Percentiles rank a stretch among this genome's conserved stretches.
Conservation (phyloP, 345 rosid genomes). For the Eucalyptus marginata region DNA sequence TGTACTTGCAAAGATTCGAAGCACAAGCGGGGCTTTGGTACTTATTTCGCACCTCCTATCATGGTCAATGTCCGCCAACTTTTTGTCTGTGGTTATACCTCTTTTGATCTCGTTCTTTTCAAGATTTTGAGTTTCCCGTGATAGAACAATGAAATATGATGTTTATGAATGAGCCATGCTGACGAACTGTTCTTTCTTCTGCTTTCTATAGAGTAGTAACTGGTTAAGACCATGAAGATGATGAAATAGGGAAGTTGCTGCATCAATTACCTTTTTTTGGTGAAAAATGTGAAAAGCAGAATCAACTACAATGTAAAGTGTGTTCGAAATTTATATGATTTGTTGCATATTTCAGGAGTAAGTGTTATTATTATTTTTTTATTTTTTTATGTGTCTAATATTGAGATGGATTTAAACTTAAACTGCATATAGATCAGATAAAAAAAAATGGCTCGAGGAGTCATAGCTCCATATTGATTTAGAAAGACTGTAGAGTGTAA, state of each 20-base stretch:
- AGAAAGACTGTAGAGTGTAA: neutral
- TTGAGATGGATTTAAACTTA: neutral
- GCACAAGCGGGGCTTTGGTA: neutral
- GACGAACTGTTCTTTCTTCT: neutral
- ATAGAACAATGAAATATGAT: neutral
- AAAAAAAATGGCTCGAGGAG: neutral
- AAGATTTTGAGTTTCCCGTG: neutral
- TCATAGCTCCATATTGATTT: neutral
- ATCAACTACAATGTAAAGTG: neutral
- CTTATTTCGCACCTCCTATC: neutral
- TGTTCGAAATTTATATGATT: neutral
- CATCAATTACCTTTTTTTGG: neutral
- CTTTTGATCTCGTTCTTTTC: neutral
- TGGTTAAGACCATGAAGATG: neutral
- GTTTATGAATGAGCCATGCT: neutral
- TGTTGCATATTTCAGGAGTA: neutral
- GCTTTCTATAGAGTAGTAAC: neutral
- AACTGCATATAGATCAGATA: neutral
- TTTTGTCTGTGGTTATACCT: neutral
- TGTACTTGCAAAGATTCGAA: neutral
- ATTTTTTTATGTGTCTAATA: neutral
- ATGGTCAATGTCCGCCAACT: neutral
- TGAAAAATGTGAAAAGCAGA: neutral
- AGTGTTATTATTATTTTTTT: neutral
- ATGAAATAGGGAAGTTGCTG: neutral